A percentile compares a stretch with the other conserved stretches of the same genome.
phyloP scores from a whole-genome alignment of 1,284 basidiomycete species.

The Papiliotrema terrestris region DNA sequence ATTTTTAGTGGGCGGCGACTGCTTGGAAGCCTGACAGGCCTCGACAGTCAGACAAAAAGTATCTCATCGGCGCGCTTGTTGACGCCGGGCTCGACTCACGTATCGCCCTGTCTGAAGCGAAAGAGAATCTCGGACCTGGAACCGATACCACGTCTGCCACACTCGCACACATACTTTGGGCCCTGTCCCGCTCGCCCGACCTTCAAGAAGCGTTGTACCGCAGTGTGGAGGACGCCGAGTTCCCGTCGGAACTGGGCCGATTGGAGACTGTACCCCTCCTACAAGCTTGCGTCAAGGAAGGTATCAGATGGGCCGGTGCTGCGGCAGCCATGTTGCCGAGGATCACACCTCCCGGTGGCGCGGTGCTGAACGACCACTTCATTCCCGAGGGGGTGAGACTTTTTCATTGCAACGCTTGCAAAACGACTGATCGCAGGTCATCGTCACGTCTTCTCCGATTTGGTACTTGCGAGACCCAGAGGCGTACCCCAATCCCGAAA shows the following conservation, averaged over 20 bases:
- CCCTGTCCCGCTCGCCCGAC: neutral
- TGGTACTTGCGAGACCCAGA: neutral
- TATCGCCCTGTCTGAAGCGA: neutral
- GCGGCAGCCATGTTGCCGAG: neutral
- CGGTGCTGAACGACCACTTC: neutral
- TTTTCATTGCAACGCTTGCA: neutral
- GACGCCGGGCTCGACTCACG: neutral
- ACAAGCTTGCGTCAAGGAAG: neutral
- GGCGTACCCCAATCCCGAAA: neutral
- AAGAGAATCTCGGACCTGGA: neutral
- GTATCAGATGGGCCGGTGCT: neutral
- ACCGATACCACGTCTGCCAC: neutral
- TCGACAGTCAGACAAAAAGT: neutral
- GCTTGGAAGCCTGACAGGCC: neutral
- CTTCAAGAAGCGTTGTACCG: neutral
- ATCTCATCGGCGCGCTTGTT: neutral
- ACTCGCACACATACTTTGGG: neutral
- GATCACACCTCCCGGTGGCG: neutral
- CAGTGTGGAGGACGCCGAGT: neutral
- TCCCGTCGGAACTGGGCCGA: neutral
- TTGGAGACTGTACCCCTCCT: neutral
- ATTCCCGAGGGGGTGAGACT: neutral
- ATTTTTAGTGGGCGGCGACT: neutral
- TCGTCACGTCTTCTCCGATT: neutral
- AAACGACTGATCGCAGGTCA: neutral